These are phyloP conservation scores for Haplographium delicatum DNA, from an alignment of 495 filamentous ascomycete genomes.

Conservation along the genomic window DNA sequence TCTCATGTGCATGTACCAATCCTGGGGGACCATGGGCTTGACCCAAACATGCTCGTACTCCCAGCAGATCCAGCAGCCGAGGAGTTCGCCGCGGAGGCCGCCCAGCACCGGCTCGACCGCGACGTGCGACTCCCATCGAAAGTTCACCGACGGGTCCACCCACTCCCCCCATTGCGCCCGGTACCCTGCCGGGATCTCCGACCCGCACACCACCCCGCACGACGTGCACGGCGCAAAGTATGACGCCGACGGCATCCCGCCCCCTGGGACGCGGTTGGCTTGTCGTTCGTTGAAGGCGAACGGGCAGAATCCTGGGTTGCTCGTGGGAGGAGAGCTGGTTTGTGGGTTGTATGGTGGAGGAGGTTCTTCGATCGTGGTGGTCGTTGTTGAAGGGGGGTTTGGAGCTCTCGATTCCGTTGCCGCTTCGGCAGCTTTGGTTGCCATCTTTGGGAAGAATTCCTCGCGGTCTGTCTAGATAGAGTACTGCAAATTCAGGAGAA, in stretches of 20 bases:
- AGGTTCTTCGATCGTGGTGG: slow-evolving; percentile 4
- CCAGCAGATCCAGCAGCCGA: slow-evolving; percentile 25
- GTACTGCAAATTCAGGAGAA: too few relatives aligned
- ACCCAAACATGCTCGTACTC: slow-evolving; percentile 19
- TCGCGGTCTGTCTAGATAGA: too few relatives aligned
- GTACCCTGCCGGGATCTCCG: slow-evolving; percentile 14
- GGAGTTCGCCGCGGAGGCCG: neutral
- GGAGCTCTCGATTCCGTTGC: too few relatives aligned
- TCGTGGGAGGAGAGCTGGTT: neutral
- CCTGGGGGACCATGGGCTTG: slow-evolving; percentile 12
- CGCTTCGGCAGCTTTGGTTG: neutral
- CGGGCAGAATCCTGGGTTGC: slow-evolving; percentile 22
- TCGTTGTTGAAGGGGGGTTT: neutral
- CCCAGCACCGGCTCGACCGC: slow-evolving; percentile 4
- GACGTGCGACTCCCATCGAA: slow-evolving; percentile 23
- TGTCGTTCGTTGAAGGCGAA: slow-evolving; percentile 19
- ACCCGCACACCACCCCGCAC: slow-evolving; percentile 10
- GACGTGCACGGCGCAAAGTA: slow-evolving; percentile 17
- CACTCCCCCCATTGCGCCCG: slow-evolving; percentile 17
- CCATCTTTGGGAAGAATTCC: neutral
- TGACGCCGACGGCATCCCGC: slow-evolving; percentile 12
- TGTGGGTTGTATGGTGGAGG: slow-evolving; percentile 15
- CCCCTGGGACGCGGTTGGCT: slow-evolving; percentile 14
- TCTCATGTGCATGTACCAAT: slow-evolving; percentile 21
- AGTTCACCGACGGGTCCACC: slow-evolving; percentile 23